Base-by-base conservation (phyloP, 441 rosid genomes). In the Erysimum cheiri region DNA sequence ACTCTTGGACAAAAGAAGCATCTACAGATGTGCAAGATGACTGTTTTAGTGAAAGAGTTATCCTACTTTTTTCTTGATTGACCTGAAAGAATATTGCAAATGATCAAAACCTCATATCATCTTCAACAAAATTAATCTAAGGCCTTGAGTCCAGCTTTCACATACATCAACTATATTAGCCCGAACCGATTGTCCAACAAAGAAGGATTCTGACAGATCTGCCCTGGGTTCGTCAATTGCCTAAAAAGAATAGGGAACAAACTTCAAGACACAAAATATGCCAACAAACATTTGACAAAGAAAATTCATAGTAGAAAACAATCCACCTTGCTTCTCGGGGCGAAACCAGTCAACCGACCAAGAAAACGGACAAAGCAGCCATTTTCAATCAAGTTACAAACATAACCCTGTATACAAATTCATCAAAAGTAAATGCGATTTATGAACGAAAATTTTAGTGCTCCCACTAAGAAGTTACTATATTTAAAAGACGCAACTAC, bases 341-440 rank as follows among this genome's bases (percentile, higher is more conserved):
- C 88, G 74, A 96, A 96, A 63, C 94, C 99, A 67, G 99, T 96
- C 84, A 96, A 76, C 72, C 82, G 95, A 67, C 98, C 98, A 80
- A 92, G 96, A 89, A 87, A 92, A 40, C 99, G 97, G 62, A 96
- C 90, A 82, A 96, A 96, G 82, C 99, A 96, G 61, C 99, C 99
- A 60, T 80, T 85, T 63, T 85, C 98, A 69, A 92, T 96, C 75
- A 91, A 44, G 82, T 91, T 96, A 69, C 98, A 96, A 57, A 96
- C 73, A 72, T 91, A 96, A 8, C 99, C 99, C 99, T 96, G 66
- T 70, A 64, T 69, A 57, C 49, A 77, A 71, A 67, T 36, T 39
- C 67, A 72, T 17, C 39, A 71, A 64, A 73, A 58, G 35, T 37
- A 54, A 26, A 60, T 36, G 56, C 37, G 66, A 65, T 77, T 15